These are phyloP conservation scores for Phialophora macrospora DNA, from an alignment of 2,329 filamentous ascomycete species.

Conservation along the genomic window DNA sequence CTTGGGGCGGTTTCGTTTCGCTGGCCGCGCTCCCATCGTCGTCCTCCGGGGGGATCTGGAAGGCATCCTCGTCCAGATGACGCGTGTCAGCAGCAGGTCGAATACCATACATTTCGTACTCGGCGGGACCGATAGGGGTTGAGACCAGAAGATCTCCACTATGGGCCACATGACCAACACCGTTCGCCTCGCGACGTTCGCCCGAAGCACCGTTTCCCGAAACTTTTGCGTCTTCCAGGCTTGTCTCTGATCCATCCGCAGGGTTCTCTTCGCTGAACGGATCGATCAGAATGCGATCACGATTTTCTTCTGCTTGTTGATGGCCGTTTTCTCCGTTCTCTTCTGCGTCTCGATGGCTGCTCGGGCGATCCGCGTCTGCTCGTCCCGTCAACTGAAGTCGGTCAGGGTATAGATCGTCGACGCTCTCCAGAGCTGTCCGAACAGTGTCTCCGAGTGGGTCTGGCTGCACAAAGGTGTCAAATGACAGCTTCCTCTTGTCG, in stretches of 20 bases:
- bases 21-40: slow-evolving; percentile 25
- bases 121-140: slow-evolving; percentile 37
- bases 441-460: slow-evolving; percentile 62
- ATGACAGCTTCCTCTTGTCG: slow-evolving; percentile 55
- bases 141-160: slow-evolving; percentile 11
- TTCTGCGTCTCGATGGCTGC: not conserved
- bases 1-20: slow-evolving; percentile 35
- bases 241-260: slow-evolving; percentile 1
- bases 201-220: slow-evolving; percentile 12
- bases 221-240: not conserved
- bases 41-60: slow-evolving; percentile 44
- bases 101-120: slow-evolving; percentile 42
- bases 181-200: not conserved
- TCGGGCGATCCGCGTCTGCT: not conserved
- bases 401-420: slow-evolving; percentile 82
- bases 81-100: slow-evolving; percentile 37
- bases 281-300: slow-evolving; percentile 27
- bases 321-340: not conserved
- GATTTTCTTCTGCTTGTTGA: slow-evolving; percentile 4
- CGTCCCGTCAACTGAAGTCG: slow-evolving; percentile 53
- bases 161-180: not conserved
- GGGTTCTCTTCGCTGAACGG: slow-evolving; percentile 16
- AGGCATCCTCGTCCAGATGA: slow-evolving; percentile 42
- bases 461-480: slow-evolving; percentile 68
- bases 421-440: slow-evolving; percentile 79